Evolutionary conservation across 176 grass and related monocot genomes (phyloP).

Genomic region (Hsuehochloa calcarea): DNA sequence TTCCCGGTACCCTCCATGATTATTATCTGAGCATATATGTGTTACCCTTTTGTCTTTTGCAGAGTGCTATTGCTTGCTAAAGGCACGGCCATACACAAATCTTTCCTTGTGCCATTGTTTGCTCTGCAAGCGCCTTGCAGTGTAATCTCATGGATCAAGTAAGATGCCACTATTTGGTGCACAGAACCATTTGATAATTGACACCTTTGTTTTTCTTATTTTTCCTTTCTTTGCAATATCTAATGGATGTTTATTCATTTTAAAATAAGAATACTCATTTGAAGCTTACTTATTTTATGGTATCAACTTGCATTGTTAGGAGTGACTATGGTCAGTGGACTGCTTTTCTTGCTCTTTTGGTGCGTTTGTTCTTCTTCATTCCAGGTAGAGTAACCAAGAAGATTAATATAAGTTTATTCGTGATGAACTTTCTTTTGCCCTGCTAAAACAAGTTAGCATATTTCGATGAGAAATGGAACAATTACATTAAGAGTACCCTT

Average conservation of each 20-base stretch:
- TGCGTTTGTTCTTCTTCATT: slow-evolving; percentile 82
- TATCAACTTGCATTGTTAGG: slow-evolving; percentile 44
- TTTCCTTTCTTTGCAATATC: slow-evolving; percentile 18
- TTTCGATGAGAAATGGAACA: background rate
- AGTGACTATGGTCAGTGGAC: slow-evolving; percentile 91
- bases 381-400: slow-evolving; percentile 56
- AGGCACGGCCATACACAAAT: slow-evolving; percentile 91
- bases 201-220: slow-evolving; percentile 9
- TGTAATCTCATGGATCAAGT: slow-evolving; percentile 95
- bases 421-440: background rate
- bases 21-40: slow-evolving; percentile 9
- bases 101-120: slow-evolving; percentile 89
- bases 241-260: background rate
- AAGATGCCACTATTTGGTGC: slow-evolving; percentile 37
- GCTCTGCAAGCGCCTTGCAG: slow-evolving; percentile 72
- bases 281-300: slow-evolving; percentile 1
- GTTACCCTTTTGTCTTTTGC: slow-evolving; percentile 33
- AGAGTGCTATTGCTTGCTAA: slow-evolving; percentile 79
- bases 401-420: background rate
- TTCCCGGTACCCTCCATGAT: background rate
- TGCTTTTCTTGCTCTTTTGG: slow-evolving; percentile 79
- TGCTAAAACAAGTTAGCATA: background rate
- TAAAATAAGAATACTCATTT: background rate
- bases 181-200: background rate
- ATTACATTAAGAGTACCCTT: background rate